phyloP scores from a whole-genome alignment of 2,329 filamentous ascomycete species.

The Beauveria pseudobassiana region DNA sequence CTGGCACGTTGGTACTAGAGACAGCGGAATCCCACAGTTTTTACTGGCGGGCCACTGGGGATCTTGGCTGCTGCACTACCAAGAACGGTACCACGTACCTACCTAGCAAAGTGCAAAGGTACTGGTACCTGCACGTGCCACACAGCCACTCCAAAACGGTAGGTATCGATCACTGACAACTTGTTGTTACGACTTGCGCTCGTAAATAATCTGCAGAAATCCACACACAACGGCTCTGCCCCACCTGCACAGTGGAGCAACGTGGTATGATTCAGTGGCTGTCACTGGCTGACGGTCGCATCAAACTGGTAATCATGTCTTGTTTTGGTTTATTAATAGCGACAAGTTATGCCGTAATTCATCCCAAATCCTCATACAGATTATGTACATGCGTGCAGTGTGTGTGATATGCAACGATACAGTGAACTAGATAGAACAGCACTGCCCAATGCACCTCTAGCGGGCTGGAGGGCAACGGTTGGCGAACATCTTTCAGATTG shows the following conservation, averaged over 20 bases:
- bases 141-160: too few relatives aligned
- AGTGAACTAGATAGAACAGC: too few relatives aligned
- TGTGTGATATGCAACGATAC: too few relatives aligned
- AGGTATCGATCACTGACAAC: too few relatives aligned
- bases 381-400: too few relatives aligned
- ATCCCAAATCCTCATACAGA: neutral
- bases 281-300: neutral
- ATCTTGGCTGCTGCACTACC: neutral
- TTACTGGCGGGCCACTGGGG: neutral
- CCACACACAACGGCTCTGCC: neutral
- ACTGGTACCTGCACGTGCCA: too few relatives aligned
- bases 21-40: neutral
- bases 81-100: too few relatives aligned
- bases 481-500: too few relatives aligned
- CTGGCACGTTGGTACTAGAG: neutral
- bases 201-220: neutral
- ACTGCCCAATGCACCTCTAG: too few relatives aligned
- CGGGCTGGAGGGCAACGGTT: too few relatives aligned
- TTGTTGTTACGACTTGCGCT: too few relatives aligned
- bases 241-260: neutral
- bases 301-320: neutral
- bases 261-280: slow-evolving; percentile 8
- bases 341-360: neutral
- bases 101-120: too few relatives aligned
- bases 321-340: neutral